A percentile compares a stretch with the other conserved stretches of the same genome.
phyloP scores from a whole-genome alignment of 169 alveolate species.

The Theileria equi region DNA sequence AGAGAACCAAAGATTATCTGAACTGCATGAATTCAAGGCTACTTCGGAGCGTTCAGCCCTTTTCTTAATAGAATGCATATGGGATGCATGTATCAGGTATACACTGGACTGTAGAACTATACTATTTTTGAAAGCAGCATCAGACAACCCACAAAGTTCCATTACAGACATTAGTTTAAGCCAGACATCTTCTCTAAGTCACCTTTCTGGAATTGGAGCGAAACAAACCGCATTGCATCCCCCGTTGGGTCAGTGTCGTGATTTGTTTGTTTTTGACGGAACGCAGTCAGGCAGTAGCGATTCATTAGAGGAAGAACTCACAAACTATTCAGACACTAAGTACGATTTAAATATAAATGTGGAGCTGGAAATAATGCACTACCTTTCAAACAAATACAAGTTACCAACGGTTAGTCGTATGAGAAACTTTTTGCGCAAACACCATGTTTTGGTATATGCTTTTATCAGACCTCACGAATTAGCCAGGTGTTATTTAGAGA shows the following conservation, averaged over 20 bases:
- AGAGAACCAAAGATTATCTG: constrained; percentile 17
- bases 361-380: constrained; percentile 50
- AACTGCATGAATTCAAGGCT: constrained; percentile 43
- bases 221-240: constrained; percentile 15
- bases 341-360: constrained; percentile 41
- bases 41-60: constrained; percentile 61
- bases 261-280: constrained; percentile 57
- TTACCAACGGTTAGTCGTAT: constrained; percentile 45
- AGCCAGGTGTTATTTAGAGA: constrained; percentile 43
- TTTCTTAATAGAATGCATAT: constrained; percentile 56
- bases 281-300: constrained; percentile 14
- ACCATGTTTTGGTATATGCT: constrained; percentile 37
- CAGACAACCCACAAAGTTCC: constrained; percentile 38
- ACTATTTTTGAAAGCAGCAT: constrained; percentile 46
- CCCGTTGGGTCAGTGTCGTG: constrained; percentile 25
- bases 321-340: constrained; percentile 37
- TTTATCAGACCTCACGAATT: constrained; percentile 63
- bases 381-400: constrained; percentile 47
- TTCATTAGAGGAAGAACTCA: constrained; percentile 22
- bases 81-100: constrained; percentile 65
- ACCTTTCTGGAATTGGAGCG: constrained; percentile 5
- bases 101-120: constrained; percentile 61
- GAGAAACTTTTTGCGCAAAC: constrained; percentile 46
- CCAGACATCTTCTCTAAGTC: constrained; percentile 2
- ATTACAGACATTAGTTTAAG: constrained; percentile 7